phyloP scores from a whole-genome alignment of 768 basidiomycete species.

The Podaxis pistillaris region DNA sequence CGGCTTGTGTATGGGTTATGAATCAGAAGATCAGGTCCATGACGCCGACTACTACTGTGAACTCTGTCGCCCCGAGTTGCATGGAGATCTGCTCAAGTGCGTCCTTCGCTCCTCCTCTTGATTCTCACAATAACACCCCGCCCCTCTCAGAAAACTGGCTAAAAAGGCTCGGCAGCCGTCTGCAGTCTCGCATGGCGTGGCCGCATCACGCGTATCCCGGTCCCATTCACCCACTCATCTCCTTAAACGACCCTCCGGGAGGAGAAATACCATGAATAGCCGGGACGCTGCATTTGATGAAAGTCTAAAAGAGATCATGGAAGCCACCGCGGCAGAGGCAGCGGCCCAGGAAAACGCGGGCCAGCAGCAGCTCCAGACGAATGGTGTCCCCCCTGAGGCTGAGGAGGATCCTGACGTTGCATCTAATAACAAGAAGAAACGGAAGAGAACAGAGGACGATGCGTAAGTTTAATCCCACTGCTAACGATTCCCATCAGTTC shows the following conservation, averaged over 20 bases:
- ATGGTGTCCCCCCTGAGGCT: conserved; percentile 34
- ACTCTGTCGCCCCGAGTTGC: conserved; percentile 83
- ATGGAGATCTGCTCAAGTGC: conserved; percentile 79
- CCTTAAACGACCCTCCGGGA: conserved; percentile 71
- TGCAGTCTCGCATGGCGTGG: conserved; percentile 49
- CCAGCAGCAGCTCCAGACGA: conserved; percentile 32
- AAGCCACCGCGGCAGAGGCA: conserved; percentile 72
- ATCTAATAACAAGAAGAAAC: conserved; percentile 54
- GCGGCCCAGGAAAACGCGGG: conserved; percentile 45
- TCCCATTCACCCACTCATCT: conserved; percentile 67
- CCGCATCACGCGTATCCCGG: conserved; percentile 63
- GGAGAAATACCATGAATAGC: conserved; percentile 97
- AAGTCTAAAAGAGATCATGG: conserved; percentile 74
- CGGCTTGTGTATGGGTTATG: conserved; percentile 92
- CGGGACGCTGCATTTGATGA: conserved; percentile 93
- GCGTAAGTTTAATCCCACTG: conserved; percentile 41
- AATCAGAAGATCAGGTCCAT: conserved; percentile 69
- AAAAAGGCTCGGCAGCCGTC: conserved; percentile 65
- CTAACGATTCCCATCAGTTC: conserved; percentile 10
- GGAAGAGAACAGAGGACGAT: conserved; percentile 77
- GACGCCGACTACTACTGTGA: conserved; percentile 93
- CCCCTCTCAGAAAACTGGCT: conserved; percentile 55
- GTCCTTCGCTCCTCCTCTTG: conserved; percentile 25
- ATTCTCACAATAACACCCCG: conserved; percentile 13
- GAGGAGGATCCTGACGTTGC: conserved; percentile 48